A percentile compares a stretch with the other conserved stretches of the same genome.
These are phyloP conservation scores for Kernera saxatilis DNA, from an alignment of 345 rosid species.

Conservation along the genomic window DNA sequence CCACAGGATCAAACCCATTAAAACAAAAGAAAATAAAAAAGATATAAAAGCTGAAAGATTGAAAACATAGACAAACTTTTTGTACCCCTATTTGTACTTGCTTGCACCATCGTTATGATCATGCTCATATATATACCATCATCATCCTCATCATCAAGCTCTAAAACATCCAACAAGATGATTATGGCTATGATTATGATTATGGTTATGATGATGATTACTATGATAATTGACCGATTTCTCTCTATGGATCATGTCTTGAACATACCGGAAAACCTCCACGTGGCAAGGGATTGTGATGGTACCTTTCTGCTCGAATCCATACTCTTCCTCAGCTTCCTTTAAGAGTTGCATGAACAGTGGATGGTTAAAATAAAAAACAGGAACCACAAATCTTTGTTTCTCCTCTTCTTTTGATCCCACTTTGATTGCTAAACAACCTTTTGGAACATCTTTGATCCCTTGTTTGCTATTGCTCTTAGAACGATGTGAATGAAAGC, in stretches of 20 bases:
- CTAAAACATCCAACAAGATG: conserved; percentile 57
- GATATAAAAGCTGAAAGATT: background rate
- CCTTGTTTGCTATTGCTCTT: conserved; percentile 26
- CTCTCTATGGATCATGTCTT: conserved; percentile 49
- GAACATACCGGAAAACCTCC: conserved; percentile 45
- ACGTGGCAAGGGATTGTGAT: conserved; percentile 63
- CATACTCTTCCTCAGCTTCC: conserved; percentile 55
- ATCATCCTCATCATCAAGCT: conserved; percentile 37
- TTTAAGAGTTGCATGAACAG: conserved; percentile 52
- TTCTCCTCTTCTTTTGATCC: conserved; percentile 41
- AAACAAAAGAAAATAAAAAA: background rate
- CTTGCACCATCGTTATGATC: background rate
- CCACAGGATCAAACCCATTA: conserved; percentile 6
- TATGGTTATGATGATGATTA: conserved; percentile 8
- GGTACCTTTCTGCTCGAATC: conserved; percentile 59
- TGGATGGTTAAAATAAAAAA: conserved; percentile 51
- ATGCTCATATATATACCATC: background rate
- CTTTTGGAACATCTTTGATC: conserved; percentile 46
- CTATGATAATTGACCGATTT: conserved; percentile 40
- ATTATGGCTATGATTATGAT: conserved; percentile 17
- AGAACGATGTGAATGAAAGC: conserved; percentile 6
- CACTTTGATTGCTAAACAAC: conserved; percentile 56
- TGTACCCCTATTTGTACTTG: background rate
- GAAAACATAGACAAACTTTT: background rate
- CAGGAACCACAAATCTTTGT: conserved; percentile 51